Evolutionary conservation across 202 grass and related monocot genomes (phyloP).

Genomic region (Elaeis oleifera): DNA sequence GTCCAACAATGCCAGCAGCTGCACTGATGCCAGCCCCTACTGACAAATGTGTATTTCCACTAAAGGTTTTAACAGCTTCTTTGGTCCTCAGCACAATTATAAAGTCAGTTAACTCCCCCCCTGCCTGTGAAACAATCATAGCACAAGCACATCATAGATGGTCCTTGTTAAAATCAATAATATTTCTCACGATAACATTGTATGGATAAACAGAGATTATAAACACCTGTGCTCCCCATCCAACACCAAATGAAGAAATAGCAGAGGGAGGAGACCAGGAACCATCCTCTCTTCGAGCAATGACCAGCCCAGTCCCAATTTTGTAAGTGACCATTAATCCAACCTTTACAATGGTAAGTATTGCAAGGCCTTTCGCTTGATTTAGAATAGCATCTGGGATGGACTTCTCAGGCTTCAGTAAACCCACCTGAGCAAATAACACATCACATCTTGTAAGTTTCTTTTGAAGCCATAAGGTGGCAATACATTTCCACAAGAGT

Average conservation of each 20-base stretch:
- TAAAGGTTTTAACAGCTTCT: slow-evolving; percentile 80
- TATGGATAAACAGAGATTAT: slow-evolving; percentile 1
- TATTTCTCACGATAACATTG: slow-evolving; percentile 16
- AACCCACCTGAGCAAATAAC: slow-evolving; percentile 47
- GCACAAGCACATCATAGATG: slow-evolving; percentile 9
- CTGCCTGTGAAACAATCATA: slow-evolving; percentile 40
- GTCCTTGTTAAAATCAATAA: background rate
- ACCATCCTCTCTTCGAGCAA: slow-evolving; percentile 66
- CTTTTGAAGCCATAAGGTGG: background rate
- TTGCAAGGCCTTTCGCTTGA: slow-evolving; percentile 85
- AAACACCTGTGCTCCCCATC: slow-evolving; percentile 84
- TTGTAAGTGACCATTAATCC: slow-evolving; percentile 77
- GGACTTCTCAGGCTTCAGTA: slow-evolving; percentile 58
- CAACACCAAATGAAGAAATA: slow-evolving; percentile 71
- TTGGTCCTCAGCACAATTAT: slow-evolving; percentile 81
- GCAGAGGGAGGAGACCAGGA: slow-evolving; percentile 87
- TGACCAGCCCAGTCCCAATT: slow-evolving; percentile 74
- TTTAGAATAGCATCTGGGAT: slow-evolving; percentile 79
- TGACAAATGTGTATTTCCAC: slow-evolving; percentile 72
- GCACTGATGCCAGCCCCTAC: slow-evolving; percentile 79
- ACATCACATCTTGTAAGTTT: slow-evolving; percentile 5
- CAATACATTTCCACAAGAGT: too few species aligned
- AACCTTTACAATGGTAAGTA: slow-evolving; percentile 72
- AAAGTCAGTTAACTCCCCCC: slow-evolving; percentile 82
- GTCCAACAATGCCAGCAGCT: slow-evolving; percentile 71